These are phyloP conservation scores for Sistotremastrum suecicum DNA, from an alignment of 768 basidiomycete species.

Conservation along the genomic window DNA sequence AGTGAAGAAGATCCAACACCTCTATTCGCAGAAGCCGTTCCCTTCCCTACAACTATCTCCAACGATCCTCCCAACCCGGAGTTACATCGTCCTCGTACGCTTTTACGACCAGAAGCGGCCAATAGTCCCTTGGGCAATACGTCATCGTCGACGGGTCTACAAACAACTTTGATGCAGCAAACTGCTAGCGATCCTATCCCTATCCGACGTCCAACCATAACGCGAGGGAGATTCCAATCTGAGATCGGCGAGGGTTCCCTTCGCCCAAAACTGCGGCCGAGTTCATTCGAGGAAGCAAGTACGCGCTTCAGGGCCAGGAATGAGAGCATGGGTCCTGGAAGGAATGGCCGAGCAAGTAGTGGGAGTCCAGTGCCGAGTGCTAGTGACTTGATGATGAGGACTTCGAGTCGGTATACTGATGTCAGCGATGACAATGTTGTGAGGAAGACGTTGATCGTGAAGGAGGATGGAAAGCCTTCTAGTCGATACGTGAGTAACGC, in stretches of 20 bases:
- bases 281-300: conserved; percentile 55
- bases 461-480: conserved; percentile 68
- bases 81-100: conserved; percentile 8
- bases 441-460: conserved; percentile 57
- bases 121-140: background rate
- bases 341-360: conserved; percentile 29
- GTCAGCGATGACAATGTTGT: conserved; percentile 44
- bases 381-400: conserved; percentile 50
- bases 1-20: too few species aligned
- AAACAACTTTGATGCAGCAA: background rate
- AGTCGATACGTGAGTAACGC: conserved; percentile 61
- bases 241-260: conserved; percentile 47
- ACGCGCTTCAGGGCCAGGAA: conserved; percentile 42
- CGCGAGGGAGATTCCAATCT: conserved; percentile 59
- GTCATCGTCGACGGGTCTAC: background rate
- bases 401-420: conserved; percentile 19
- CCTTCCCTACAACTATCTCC: conserved; percentile 25
- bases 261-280: conserved; percentile 43
- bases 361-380: conserved; percentile 24
- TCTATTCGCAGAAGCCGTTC: too few species aligned
- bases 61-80: conserved; percentile 1
- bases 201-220: conserved; percentile 2
- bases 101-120: conserved; percentile 6
- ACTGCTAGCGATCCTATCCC: conserved; percentile 25
- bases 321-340: conserved; percentile 59